These are phyloP conservation scores for Recurvomyces mirabilis DNA, from an alignment of 495 filamentous ascomycete genomes.

Conservation along the genomic window DNA sequence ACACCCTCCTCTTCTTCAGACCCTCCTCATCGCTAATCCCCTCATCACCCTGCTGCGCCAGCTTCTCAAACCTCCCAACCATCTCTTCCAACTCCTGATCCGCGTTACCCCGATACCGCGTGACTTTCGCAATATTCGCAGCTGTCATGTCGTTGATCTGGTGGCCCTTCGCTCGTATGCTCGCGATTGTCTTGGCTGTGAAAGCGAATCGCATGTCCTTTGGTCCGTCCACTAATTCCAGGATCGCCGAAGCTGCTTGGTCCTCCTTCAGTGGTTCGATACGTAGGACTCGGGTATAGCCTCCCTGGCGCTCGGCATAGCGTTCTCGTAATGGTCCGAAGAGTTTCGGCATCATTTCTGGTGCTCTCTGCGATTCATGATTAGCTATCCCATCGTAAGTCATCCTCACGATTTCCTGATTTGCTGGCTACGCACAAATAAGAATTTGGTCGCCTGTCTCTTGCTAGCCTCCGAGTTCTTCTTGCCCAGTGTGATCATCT, in stretches of 20 bases:
- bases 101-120: slow-evolving; percentile 58
- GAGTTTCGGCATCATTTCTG: slow-evolving; percentile 67
- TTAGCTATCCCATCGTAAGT: no score
- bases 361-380: slow-evolving; percentile 40
- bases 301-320: slow-evolving; percentile 71
- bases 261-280: slow-evolving; percentile 65
- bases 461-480: slow-evolving; percentile 68
- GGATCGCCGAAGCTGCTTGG: slow-evolving; percentile 76
- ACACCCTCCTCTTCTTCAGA: slow-evolving; percentile 25
- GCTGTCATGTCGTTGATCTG: slow-evolving; percentile 56
- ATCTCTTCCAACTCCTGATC: slow-evolving; percentile 53
- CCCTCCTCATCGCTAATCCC: slow-evolving; percentile 17
- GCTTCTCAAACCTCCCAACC: slow-evolving; percentile 44
- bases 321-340: slow-evolving; percentile 72
- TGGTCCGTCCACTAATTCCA: slow-evolving; percentile 94
- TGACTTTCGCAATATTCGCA: slow-evolving; percentile 77
- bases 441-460: slow-evolving; percentile 54
- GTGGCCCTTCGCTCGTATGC: slow-evolving; percentile 40
- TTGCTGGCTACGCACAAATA: slow-evolving; percentile 75
- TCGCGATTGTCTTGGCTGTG: slow-evolving; percentile 69
- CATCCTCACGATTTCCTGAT: no score
- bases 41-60: slow-evolving; percentile 34
- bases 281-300: slow-evolving; percentile 87
- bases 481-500: slow-evolving; percentile 87
- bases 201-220: slow-evolving; percentile 91